A percentile compares a stretch with the other conserved stretches of the same genome.
Conservation (phyloP, 2,329 filamentous ascomycete genomes). For the Aspergillus unguis region DNA sequence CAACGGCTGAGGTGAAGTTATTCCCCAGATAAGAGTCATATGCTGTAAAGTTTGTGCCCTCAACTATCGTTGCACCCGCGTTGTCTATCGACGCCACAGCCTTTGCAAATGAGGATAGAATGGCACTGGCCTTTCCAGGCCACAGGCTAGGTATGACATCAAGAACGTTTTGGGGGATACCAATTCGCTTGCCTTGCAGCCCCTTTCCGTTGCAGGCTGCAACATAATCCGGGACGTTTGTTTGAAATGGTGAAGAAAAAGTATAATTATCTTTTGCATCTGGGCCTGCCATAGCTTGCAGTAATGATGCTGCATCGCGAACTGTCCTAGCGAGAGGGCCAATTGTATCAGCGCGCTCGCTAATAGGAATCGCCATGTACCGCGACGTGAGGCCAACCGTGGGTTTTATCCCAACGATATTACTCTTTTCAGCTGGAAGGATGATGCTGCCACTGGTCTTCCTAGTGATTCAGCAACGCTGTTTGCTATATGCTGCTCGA, state of each 20-base stretch:
- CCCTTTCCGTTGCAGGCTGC: constrained; percentile 54
- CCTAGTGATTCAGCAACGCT: not conserved
- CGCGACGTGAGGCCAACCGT: constrained; percentile 62
- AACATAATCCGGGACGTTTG: constrained; percentile 57
- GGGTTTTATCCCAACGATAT: constrained; percentile 65
- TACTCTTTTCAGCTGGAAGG: constrained; percentile 53
- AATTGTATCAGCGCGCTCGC: constrained; percentile 54
- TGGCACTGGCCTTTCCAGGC: constrained; percentile 34
- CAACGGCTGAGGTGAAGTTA: constrained; percentile 39
- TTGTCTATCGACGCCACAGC: constrained; percentile 52
- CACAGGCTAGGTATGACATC: constrained; percentile 31
- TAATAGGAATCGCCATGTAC: constrained; percentile 62
- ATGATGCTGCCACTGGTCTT: constrained; percentile 62
- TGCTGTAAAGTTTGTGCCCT: constrained; percentile 58
- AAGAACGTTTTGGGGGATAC: constrained; percentile 61
- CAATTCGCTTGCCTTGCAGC: constrained; percentile 59
- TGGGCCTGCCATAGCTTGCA: constrained; percentile 57
- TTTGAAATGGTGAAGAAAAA: constrained; percentile 53
- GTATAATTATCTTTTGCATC: constrained; percentile 58
- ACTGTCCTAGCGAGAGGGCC: constrained; percentile 59
- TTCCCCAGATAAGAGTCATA: constrained; percentile 45
- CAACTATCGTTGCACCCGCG: constrained; percentile 60
- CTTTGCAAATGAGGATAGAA: constrained; percentile 55
- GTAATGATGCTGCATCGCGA: constrained; percentile 56
- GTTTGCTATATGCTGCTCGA: not conserved